phyloP scores from a whole-genome alignment of 1,284 basidiomycete species.

The Trichosporon sp. region DNA sequence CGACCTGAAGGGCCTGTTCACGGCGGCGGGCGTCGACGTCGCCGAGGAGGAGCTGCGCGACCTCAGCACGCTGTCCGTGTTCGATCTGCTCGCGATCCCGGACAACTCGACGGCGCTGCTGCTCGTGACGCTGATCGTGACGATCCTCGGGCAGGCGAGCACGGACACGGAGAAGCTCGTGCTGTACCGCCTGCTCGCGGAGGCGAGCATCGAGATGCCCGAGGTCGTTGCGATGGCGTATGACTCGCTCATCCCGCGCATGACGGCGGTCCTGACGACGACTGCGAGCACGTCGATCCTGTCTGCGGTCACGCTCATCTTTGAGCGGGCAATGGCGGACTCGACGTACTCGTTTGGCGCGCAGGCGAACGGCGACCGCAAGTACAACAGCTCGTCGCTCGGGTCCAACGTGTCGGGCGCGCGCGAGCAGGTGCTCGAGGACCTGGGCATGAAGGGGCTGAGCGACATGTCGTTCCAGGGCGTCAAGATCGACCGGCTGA shows the following conservation, averaged over 20 bases:
- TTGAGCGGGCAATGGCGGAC: constrained; percentile 50
- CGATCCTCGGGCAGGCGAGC: constrained; percentile 70
- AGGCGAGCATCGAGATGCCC: constrained; percentile 66
- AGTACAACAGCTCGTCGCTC: background rate
- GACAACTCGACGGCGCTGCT: constrained; percentile 67
- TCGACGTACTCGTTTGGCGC: constrained; percentile 35
- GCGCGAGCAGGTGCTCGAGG: constrained; percentile 41
- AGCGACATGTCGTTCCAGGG: constrained; percentile 37
- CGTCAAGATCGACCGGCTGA: constrained; percentile 35
- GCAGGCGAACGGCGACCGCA: constrained; percentile 14
- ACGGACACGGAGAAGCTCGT: constrained; percentile 77
- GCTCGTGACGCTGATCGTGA: constrained; percentile 67
- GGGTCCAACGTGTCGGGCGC: constrained; percentile 7
- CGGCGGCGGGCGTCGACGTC: constrained; percentile 57
- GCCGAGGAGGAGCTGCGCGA: constrained; percentile 54
- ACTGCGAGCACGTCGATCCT: constrained; percentile 70
- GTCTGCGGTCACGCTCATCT: constrained; percentile 65
- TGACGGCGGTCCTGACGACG: constrained; percentile 69
- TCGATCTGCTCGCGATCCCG: constrained; percentile 44
- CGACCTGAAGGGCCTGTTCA: constrained; percentile 59
- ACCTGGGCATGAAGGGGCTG: constrained; percentile 44
- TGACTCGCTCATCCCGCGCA: constrained; percentile 69
- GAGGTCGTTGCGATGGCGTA: constrained; percentile 74
- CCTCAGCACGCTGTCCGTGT: constrained; percentile 55
- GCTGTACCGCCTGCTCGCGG: constrained; percentile 68